phyloP scores from a whole-genome alignment of 768 basidiomycete species.

The Tylopilus balloui region DNA sequence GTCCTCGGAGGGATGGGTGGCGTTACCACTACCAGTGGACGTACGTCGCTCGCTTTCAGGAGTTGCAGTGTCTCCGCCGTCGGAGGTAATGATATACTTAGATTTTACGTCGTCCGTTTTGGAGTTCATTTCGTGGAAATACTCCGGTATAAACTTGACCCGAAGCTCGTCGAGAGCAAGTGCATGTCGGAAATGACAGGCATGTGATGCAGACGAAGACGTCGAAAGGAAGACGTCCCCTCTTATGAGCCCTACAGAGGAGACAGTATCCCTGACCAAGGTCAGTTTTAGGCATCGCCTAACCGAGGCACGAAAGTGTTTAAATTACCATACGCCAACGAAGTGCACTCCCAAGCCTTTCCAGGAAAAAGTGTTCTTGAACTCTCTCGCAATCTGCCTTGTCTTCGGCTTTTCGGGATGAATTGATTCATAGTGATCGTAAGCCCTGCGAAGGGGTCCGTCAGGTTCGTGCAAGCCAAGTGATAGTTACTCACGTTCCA shows the following conservation, averaged over 20 bases:
- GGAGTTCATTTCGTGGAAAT: conserved; percentile 27
- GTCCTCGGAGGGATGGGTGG: not conserved
- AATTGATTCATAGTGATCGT: conserved; percentile 12
- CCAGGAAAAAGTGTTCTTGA: conserved; percentile 39
- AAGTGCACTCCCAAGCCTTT: conserved; percentile 4
- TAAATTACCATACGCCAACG: conserved; percentile 2
- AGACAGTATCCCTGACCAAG: conserved; percentile 10
- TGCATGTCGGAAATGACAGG: conserved; percentile 14
- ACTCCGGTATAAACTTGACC: conserved; percentile 48
- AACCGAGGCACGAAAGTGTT: not conserved
- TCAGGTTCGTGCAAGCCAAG: not conserved
- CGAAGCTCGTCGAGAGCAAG: conserved; percentile 15
- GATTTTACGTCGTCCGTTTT: conserved; percentile 13
- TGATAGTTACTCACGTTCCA: conserved; percentile 12
- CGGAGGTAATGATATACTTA: conserved; percentile 6
- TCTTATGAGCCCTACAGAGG: conserved; percentile 7
- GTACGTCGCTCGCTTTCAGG: not conserved
- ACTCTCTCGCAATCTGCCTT: conserved; percentile 20
- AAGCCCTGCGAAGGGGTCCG: conserved; percentile 7
- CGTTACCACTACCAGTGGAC: not conserved
- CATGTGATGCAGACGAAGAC: not conserved
- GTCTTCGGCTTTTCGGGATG: conserved; percentile 12
- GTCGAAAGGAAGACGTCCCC: conserved; percentile 8
- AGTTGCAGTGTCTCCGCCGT: not conserved
- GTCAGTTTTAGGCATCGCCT: not conserved